Conservation (phyloP, 2,329 filamentous ascomycete species). For the Botrytis byssoidea region DNA sequence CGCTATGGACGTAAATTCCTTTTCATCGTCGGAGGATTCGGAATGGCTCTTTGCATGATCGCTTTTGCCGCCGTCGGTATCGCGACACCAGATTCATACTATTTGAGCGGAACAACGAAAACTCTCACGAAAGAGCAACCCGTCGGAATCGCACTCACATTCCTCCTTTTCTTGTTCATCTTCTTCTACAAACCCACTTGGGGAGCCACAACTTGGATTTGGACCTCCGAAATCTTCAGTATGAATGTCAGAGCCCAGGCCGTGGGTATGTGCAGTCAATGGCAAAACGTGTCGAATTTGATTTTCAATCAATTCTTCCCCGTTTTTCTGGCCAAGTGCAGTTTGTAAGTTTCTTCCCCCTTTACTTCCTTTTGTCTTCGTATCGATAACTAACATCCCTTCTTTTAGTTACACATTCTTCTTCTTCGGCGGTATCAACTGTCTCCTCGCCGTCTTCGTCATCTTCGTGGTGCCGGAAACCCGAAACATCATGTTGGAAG, state of each 20-base stretch:
- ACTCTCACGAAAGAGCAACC: conserved; percentile 54
- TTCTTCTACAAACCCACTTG: conserved; percentile 70
- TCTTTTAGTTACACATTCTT: conserved; percentile 39
- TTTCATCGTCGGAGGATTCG: conserved; percentile 64
- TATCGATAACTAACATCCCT: conserved; percentile 5
- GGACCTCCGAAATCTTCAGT: conserved; percentile 67
- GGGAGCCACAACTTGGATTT: conserved; percentile 71
- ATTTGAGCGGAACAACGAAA: conserved; percentile 37
- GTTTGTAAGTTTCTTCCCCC: conserved; percentile 37
- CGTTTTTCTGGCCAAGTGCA: conserved; percentile 58
- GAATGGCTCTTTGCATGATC: conserved; percentile 70
- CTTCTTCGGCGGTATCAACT: conserved; percentile 54
- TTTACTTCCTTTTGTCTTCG: background rate
- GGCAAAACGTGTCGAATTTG: conserved; percentile 63
- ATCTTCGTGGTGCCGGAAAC: conserved; percentile 56
- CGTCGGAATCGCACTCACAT: conserved; percentile 67
- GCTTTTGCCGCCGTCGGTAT: conserved; percentile 58
- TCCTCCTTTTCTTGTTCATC: conserved; percentile 65
- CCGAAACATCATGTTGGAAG: conserved; percentile 53
- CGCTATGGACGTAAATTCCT: conserved; percentile 69
- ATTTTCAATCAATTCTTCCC: conserved; percentile 72
- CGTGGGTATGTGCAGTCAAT: conserved; percentile 63
- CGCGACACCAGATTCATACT: conserved; percentile 48
- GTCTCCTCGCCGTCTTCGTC: conserved; percentile 49
- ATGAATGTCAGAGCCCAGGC: conserved; percentile 72